Base-by-base conservation (phyloP, 169 alveolate genomes). In the Cryptosporidium xiaoi region DNA sequence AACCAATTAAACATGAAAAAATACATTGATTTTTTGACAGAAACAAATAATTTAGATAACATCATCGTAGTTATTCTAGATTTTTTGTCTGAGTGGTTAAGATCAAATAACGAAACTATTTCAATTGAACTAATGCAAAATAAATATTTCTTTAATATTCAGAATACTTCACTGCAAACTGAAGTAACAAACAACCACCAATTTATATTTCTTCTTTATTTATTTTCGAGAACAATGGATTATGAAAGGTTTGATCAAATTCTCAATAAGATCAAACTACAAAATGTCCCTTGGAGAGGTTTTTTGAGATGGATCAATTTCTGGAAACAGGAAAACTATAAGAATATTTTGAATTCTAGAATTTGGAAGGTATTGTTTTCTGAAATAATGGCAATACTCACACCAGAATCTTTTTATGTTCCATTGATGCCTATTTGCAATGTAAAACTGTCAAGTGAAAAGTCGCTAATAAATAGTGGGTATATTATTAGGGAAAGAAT, bases 361-460 rank as follows among this genome's bases (percentile, higher is more conserved):
- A 34, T 53, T 60, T 77, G 87, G 87, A 24, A 60, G n/a, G 33
- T 36, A 2, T 29, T 77, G 56, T 77, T 77, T 33, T 77, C 87
- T 27, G 87, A 77, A 60, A 12, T 58, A 20, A 40, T 60, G 48
- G 87, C 87, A 33, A 77, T 77, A 44, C 20, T 77, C 3, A 48
- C 40, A 34, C 87, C 87, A 7, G 87, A 77, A 29, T 56, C 87
- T 2, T 27, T 77, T 1, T 44, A 55, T 29, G 34, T 77, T 48
- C 87, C 87, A 36, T 40, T 27, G 7, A 12, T 77, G 18, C 87
- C 87, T 1, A 53, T 53, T 20, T 40, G 4, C 48, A 3, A 40
- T 40, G 10, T 6, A 40, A 40, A 40, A 40, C 10, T 6, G 13
- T 3, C 4, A 40, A 40, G 10, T 8, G 48, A 0, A 40, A 40